Base-by-base conservation (phyloP, 441 rosid genomes). In the Omphalea diandra region DNA sequence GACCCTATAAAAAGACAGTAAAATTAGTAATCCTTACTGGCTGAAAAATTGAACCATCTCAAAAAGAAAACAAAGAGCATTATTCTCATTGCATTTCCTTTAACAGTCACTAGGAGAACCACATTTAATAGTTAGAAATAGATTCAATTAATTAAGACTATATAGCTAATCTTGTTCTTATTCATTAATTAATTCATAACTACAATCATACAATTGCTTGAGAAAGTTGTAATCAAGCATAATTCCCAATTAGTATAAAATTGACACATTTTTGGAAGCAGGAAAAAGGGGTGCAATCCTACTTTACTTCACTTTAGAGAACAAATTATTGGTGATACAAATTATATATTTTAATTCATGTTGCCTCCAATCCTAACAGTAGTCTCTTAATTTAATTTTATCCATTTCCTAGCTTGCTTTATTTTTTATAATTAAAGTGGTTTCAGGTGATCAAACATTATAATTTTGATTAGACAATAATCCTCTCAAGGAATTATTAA, bases 391-490 rank as follows among this genome's bases (percentile, higher is more conserved):
- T 65, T n/a, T 33, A 32, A 49, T 64, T 17, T 29, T n/a, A 46
- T 1, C 33, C 14, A 46, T 20, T n/a, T 12, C 24, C 9, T 65
- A 33, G n/a, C 27, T 41, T 67, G 27, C 20, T 50, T 12, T 22
- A 1, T 50, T 49, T 66, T 35, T 9, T 61, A 7, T 49, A 22
- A 35, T 2, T 66, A 33, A 50, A 66, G 70, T 66, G 46, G 69
- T 36, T 67, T 66, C 70, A 52, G 60, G 60, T 52, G 70, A 66
- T n/a, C n/a, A n/a, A 50, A 66, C 60, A 5, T 52, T 65, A 22
- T 52, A 49, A 49, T 49, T 20, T 3, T 5, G n/a, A n/a, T 14
- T 63, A 5, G 57, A 35, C 36, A 40, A 14, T 33, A 50, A 65
- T 50, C 49, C 0, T 66, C 10, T 36, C 44, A 18, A 50, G 52